A percentile compares a stretch with the other conserved stretches of the same genome.
Conservation (phyloP, 345 rosid species). For the Stellera chamaejasme region DNA sequence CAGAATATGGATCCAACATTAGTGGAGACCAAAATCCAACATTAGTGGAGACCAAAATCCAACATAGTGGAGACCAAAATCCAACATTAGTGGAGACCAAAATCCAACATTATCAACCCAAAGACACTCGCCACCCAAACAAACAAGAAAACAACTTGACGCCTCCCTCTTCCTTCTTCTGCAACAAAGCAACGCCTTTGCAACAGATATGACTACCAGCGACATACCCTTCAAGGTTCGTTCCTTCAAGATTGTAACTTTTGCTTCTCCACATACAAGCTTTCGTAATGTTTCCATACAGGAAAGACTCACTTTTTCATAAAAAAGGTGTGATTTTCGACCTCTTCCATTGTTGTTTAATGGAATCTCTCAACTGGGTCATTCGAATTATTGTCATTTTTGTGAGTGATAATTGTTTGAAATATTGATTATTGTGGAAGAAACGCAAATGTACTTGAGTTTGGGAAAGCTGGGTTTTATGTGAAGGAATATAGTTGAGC, state of each 20-base stretch:
- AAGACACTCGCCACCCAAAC: not conserved
- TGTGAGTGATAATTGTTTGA: too few relatives aligned
- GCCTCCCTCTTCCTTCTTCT: not conserved
- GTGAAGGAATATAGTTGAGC: not conserved
- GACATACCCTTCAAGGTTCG: slow-evolving; percentile 20
- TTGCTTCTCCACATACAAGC: not conserved
- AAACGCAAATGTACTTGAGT: not conserved
- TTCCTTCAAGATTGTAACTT: slow-evolving; percentile 6
- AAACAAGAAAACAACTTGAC: not conserved
- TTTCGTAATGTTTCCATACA: not conserved
- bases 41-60: too few relatives aligned
- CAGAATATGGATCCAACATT: too few relatives aligned
- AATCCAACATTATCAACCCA: too few relatives aligned
- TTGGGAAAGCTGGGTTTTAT: slow-evolving; percentile 4
- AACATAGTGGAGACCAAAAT: too few relatives aligned
- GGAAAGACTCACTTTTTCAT: not conserved
- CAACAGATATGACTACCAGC: slow-evolving; percentile 12
- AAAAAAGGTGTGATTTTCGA: not conserved
- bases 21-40: too few relatives aligned
- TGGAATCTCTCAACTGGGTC: not conserved
- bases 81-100: too few relatives aligned
- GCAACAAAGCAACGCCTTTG: slow-evolving; percentile 10
- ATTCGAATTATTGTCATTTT: not conserved
- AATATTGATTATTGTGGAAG: not conserved
- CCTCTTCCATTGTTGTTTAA: not conserved